phyloP scores from a whole-genome alignment of 805 yeast genomes.

The Candida tibetensis region DNA sequence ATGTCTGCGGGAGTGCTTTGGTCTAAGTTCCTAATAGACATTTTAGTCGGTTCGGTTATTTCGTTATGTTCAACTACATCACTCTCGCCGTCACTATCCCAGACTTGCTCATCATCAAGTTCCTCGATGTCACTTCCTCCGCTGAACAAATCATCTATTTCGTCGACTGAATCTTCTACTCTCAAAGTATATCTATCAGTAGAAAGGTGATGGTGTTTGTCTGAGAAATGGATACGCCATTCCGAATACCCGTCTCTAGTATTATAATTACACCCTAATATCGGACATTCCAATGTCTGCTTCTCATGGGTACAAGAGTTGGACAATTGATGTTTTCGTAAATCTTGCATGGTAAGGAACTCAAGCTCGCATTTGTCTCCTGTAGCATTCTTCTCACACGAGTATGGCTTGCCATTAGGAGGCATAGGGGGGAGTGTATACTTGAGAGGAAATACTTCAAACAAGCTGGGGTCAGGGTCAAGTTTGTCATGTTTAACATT shows the following conservation, averaged over 20 bases:
- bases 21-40: too few species aligned
- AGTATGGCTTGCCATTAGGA: conserved; percentile 15
- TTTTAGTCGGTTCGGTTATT: too few species aligned
- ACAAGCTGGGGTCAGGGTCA: too few species aligned
- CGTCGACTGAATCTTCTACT: background rate
- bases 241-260: conserved; percentile 29
- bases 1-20: too few species aligned
- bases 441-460: conserved; percentile 24
- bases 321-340: conserved; percentile 16
- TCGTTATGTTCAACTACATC: too few species aligned
- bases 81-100: background rate
- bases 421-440: conserved; percentile 23
- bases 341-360: conserved; percentile 16
- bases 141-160: conserved; percentile 5
- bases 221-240: conserved; percentile 29
- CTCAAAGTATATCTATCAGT: background rate
- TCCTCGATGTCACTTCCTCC: conserved; percentile 3
- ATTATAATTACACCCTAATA: conserved; percentile 39
- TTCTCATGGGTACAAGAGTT: conserved; percentile 26
- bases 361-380: conserved; percentile 14
- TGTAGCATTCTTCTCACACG: conserved; percentile 11
- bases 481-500: too few species aligned
- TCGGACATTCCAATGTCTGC: conserved; percentile 37
- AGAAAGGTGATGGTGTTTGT: background rate
- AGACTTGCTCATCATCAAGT: background rate